Conservation (phyloP, 805 yeast species). For the Zygosaccharomyces bisporus region DNA sequence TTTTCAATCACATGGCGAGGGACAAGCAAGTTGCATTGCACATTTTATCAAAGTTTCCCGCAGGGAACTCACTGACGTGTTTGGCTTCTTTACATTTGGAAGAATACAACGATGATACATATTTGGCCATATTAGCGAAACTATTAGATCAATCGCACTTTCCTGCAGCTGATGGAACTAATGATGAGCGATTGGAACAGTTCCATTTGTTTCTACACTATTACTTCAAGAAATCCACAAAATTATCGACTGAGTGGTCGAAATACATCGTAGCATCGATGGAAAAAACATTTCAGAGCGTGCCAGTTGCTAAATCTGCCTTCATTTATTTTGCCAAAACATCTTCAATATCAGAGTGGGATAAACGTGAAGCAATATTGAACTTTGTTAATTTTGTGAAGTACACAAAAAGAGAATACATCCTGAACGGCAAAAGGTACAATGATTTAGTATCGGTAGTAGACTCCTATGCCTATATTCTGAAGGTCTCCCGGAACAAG, state of each 20-base stretch:
- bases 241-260: constrained; percentile 23
- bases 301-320: constrained; percentile 35
- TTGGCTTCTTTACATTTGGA: constrained; percentile 8
- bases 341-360: constrained; percentile 23
- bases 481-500: constrained; percentile 12
- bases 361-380: constrained; percentile 29
- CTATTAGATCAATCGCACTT: constrained; percentile 35
- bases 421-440: constrained; percentile 36
- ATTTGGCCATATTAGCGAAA: constrained; percentile 16
- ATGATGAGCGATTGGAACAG: constrained; percentile 33
- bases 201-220: constrained; percentile 31
- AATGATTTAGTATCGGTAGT: constrained; percentile 38
- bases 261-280: constrained; percentile 36
- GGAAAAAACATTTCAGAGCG: constrained; percentile 46
- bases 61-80: constrained; percentile 10
- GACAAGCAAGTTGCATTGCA: constrained; percentile 4
- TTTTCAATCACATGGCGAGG: constrained; percentile 19
- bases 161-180: constrained; percentile 43
- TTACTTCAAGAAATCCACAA: constrained; percentile 22
- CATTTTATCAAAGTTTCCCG: constrained; percentile 5
- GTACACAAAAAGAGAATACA: constrained; percentile 39
- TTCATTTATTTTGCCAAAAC: constrained; percentile 32
- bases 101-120: constrained; percentile 16
- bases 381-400: constrained; percentile 41
- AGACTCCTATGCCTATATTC: constrained; percentile 28